Base-by-base conservation (phyloP, 305 asterid species). In the Plantago coronopus region DNA sequence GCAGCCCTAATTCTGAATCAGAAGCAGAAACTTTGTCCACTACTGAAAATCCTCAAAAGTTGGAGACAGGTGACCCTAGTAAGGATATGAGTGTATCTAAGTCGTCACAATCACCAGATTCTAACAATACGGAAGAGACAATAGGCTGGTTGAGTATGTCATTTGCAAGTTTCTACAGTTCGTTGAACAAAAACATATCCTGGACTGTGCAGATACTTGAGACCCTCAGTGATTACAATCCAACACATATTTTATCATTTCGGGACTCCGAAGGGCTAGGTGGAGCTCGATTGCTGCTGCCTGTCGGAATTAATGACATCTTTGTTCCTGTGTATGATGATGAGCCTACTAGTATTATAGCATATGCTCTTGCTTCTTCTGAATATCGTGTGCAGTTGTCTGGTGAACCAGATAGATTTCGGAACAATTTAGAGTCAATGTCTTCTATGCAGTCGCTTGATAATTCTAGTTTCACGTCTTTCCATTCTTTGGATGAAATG, bases 281-380 rank as follows among this genome's bases (percentile, higher is more conserved):
- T 49, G 99, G 97, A 48, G 83, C 86, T 59, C 71, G 86, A 53
- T 73, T 82, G 79, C 90, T 87, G 70, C 80, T 85, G 42, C 84
- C 91, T 15, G 72, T 78, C 18, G 97, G 96, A 66, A 70, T 78
- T 51, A 87, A 79, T 43, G 96, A 83, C 70, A 83, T 77, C 48
- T 87, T 89, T 62, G 40, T 94, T 65, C 91, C 97, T 0, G 95
- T 94, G 53, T 87, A 79, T 65, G 97, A 94, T 69, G 96, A 94
- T 66, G 99, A 94, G 75, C 99, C 95, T 22, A 89, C 99, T 4
- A 94, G 97, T 72, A 76, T 88, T 55, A 87, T 94, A 74, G 67
- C 97, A 10, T 82, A 81, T 62, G 93, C 95, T 13, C 94, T 94
- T 17, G 78, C 70, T 58, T 85, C 91, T 9, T 79, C 74, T 48